These are phyloP conservation scores for Alliaria petiolata DNA, from an alignment of 345 rosid genomes.

Conservation along the genomic window DNA sequence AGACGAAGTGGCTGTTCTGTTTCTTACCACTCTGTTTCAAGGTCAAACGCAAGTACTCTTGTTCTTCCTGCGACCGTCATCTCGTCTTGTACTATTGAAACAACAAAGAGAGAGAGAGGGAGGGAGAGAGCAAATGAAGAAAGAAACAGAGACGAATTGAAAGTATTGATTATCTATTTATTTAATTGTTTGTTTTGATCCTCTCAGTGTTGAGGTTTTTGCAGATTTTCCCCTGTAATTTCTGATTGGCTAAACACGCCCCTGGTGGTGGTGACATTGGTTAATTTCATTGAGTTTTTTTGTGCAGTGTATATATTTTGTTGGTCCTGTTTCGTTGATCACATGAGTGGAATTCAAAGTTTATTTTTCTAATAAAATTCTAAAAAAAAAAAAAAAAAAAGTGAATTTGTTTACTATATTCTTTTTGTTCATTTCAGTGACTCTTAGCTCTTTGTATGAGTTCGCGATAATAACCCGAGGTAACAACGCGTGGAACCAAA, in stretches of 20 bases:
- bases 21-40: constrained; percentile 67
- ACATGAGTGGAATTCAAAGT: background rate
- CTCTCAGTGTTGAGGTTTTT: constrained; percentile 19
- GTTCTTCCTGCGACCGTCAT: constrained; percentile 58
- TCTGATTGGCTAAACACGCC: background rate
- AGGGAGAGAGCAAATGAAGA: background rate
- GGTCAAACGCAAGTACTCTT: constrained; percentile 56
- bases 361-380: background rate
- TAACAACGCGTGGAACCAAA: background rate
- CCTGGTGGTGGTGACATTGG: background rate
- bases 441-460: background rate
- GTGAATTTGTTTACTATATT: background rate
- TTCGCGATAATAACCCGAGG: background rate
- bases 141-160: background rate
- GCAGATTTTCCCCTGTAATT: background rate
- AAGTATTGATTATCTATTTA: background rate
- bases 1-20: constrained; percentile 74
- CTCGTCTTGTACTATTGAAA: constrained; percentile 36
- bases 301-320: constrained; percentile 6
- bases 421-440: background rate
- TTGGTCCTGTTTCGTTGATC: background rate
- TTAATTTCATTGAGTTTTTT: background rate
- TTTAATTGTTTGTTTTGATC: constrained; percentile 4
- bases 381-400: too few species aligned
- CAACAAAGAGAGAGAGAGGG: background rate